A percentile compares a stretch with the other conserved stretches of the same genome.
Evolutionary conservation across 2,329 filamentous ascomycete species (phyloP).

Genomic region (Nothomitra cinnamomea): DNA sequence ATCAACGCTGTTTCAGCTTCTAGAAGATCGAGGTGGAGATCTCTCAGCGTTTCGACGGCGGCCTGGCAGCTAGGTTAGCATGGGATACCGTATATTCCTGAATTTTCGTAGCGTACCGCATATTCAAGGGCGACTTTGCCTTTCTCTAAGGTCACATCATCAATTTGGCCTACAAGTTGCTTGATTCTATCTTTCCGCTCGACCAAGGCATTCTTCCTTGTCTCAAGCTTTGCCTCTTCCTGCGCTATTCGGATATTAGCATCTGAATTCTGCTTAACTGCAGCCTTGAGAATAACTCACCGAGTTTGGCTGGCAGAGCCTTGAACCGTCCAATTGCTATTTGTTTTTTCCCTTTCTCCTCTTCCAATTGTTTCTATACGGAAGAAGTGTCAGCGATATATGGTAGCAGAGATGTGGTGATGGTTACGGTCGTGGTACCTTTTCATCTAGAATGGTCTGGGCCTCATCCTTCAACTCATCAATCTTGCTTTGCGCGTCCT

Average conservation of each 20-base stretch:
- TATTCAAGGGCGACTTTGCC: slow-evolving; percentile 38
- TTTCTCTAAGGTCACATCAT: slow-evolving; percentile 38
- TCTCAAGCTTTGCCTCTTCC: slow-evolving; percentile 28
- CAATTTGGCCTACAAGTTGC: slow-evolving; percentile 36
- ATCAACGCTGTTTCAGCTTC: slow-evolving; percentile 54
- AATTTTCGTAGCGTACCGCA: slow-evolving; percentile 25
- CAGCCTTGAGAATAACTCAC: slow-evolving; percentile 29
- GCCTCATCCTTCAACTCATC: slow-evolving; percentile 23
- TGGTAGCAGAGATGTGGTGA: background rate
- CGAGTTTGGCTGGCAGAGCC: slow-evolving; percentile 52
- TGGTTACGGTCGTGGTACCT: slow-evolving; percentile 19
- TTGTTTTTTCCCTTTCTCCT: slow-evolving; percentile 52
- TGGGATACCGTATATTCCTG: background rate
- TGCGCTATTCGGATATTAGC: slow-evolving; percentile 20
- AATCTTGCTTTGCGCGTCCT: slow-evolving; percentile 24
- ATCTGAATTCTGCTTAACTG: background rate
- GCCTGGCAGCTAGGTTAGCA: slow-evolving; percentile 22
- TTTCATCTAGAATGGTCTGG: slow-evolving; percentile 20
- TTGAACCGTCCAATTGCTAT: slow-evolving; percentile 46
- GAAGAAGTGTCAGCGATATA: background rate
- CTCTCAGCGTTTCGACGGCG: slow-evolving; percentile 43
- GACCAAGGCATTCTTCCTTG: slow-evolving; percentile 23
- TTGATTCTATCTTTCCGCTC: slow-evolving; percentile 30
- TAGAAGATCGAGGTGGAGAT: slow-evolving; percentile 44
- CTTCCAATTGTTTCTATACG: slow-evolving; percentile 31